Conservation (phyloP, 1,139 yeast species). For the Tardiomyces digboiensis region DNA sequence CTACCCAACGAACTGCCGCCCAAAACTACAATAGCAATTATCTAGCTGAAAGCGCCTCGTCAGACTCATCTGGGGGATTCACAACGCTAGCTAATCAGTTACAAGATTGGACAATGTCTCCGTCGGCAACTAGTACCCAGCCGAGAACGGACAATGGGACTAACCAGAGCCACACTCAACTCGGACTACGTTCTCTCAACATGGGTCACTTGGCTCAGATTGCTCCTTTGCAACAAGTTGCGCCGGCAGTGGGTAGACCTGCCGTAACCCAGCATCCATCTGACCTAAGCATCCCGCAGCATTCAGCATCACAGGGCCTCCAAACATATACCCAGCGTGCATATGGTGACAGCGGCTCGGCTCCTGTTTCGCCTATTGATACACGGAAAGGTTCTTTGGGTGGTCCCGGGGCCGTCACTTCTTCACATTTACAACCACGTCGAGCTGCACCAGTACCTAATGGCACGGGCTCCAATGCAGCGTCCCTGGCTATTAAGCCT, state of each 20-base stretch:
- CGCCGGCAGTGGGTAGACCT: background rate
- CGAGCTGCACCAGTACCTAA: constrained; percentile 1
- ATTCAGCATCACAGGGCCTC: background rate
- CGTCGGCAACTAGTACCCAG: no score
- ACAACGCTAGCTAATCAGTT: background rate
- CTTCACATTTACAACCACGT: constrained; percentile 2
- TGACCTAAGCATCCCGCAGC: background rate
- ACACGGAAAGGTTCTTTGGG: no score
- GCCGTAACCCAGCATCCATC: background rate
- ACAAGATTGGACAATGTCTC: background rate
- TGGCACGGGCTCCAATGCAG: constrained; percentile 2
- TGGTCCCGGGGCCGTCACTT: constrained; percentile 1
- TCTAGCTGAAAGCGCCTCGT: no score
- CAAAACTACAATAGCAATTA: constrained; percentile 1
- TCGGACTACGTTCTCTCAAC: constrained; percentile 16
- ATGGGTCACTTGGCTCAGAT: constrained; percentile 18
- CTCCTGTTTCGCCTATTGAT: constrained; percentile 2
- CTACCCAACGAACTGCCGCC: no score
- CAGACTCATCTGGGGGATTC: no score
- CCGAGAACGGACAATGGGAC: no score
- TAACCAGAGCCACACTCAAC: constrained; percentile 1
- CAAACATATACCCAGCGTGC: constrained; percentile 19
- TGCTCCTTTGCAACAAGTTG: constrained; percentile 22
- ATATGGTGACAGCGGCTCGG: constrained; percentile 13
- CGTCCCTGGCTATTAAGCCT: constrained; percentile 4